phyloP scores from a whole-genome alignment of 164 flowering plant genomes.

The Annona squamosa region DNA sequence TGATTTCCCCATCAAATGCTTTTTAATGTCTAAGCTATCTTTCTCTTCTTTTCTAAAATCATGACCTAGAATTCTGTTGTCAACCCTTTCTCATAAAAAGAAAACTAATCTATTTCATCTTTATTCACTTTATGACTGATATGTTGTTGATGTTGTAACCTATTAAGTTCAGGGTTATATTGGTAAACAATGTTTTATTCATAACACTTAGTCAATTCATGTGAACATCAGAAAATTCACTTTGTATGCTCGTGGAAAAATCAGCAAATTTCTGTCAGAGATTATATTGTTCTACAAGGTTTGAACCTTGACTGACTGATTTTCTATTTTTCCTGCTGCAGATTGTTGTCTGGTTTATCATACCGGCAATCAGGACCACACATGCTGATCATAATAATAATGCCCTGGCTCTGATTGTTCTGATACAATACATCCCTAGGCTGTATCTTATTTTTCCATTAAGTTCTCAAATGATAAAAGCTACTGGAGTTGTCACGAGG shows the following conservation, averaged over 20 bases:
- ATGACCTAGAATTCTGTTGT: too few species aligned
- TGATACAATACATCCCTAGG: conserved; percentile 81
- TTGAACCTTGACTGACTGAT: conserved; percentile 5
- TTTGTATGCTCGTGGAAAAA: background rate
- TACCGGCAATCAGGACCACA: conserved; percentile 64
- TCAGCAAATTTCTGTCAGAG: background rate
- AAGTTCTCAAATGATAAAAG: conserved; percentile 83
- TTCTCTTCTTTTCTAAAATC: too few species aligned
- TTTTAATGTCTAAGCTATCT: too few species aligned
- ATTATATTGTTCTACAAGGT: background rate
- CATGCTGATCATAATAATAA: conserved; percentile 57
- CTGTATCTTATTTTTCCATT: conserved; percentile 87
- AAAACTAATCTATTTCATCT: too few species aligned
- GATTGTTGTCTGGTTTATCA: conserved; percentile 81
- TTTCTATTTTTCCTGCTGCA: conserved; percentile 28
- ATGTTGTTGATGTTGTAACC: too few species aligned
- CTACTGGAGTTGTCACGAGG: conserved; percentile 84
- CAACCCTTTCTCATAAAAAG: too few species aligned
- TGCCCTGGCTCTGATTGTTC: conserved; percentile 78
- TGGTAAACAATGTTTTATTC: too few species aligned
- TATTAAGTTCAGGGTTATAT: too few species aligned
- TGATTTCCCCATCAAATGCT: too few species aligned
- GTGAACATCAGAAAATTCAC: too few species aligned
- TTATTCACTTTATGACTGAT: too few species aligned
- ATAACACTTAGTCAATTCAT: too few species aligned